phyloP scores from a whole-genome alignment of 176 grass and related monocot genomes.

The Areca catechu region DNA sequence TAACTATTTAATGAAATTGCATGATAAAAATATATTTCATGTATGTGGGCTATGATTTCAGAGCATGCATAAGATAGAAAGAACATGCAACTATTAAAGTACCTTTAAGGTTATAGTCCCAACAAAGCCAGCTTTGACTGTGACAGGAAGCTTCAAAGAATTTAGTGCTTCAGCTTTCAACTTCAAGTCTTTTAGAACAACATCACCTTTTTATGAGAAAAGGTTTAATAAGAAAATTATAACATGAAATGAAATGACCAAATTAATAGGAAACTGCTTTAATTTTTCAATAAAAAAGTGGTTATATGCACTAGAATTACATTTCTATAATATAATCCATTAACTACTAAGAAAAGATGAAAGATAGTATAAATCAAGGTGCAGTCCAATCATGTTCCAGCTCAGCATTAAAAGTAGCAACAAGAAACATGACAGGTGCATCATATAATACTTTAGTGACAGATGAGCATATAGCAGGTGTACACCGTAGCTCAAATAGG shows the following conservation, averaged over 20 bases:
- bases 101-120: conserved; percentile 97
- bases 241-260: conserved; percentile 4
- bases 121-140: conserved; percentile 97
- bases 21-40: not conserved
- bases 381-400: too few species aligned
- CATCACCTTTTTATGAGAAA: conserved; percentile 57
- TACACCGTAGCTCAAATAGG: too few species aligned
- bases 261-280: not conserved
- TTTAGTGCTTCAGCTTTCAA: conserved; percentile 94
- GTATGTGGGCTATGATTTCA: not conserved
- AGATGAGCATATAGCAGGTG: too few species aligned
- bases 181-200: conserved; percentile 96
- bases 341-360: too few species aligned
- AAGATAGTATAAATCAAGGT: too few species aligned
- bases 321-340: too few species aligned
- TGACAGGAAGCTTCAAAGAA: conserved; percentile 90
- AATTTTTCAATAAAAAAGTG: not conserved
- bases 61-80: not conserved
- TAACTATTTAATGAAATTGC: too few species aligned
- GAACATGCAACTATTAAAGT: not conserved
- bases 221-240: conserved; percentile 25
- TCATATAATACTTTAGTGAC: too few species aligned
- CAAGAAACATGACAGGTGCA: too few species aligned
- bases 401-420: too few species aligned
- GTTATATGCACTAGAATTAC: not conserved